These are phyloP conservation scores for Citrus inodora DNA, from an alignment of 345 rosid genomes.

Conservation along the genomic window DNA sequence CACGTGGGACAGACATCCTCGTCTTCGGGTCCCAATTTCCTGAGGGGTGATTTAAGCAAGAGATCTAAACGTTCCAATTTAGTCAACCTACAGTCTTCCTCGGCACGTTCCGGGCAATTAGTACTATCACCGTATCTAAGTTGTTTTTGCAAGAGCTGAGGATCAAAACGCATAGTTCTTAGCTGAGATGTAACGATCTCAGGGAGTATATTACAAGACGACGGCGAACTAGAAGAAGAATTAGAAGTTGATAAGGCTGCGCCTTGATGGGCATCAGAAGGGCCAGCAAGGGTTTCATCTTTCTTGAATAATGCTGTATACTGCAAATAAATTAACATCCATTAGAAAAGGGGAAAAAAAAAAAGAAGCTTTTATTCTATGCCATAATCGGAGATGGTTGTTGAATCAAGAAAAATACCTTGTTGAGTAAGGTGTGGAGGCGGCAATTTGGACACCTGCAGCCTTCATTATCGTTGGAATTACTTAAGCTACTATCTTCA, in stretches of 20 bases:
- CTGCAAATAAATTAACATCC: neutral
- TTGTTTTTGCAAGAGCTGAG: neutral
- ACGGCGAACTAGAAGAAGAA: neutral
- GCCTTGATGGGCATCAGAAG: neutral
- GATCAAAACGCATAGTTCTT: neutral
- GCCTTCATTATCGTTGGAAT: neutral
- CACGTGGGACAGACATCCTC: slow-evolving; percentile 50
- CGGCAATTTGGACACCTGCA: neutral
- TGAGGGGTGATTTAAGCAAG: neutral
- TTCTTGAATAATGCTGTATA: neutral
- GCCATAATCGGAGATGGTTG: too few species aligned
- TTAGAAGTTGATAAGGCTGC: neutral
- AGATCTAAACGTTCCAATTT: neutral
- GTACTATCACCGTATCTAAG: neutral
- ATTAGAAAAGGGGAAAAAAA: too few species aligned
- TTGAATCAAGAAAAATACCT: slow-evolving; percentile 7
- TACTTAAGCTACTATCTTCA: slow-evolving; percentile 7
- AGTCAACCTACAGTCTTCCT: neutral
- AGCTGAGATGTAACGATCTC: neutral
- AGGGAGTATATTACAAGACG: neutral
- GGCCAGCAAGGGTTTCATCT: neutral
- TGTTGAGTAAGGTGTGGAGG: neutral
- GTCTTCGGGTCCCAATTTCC: slow-evolving; percentile 9
- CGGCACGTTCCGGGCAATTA: neutral
- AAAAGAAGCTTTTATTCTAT: too few species aligned